Conservation (phyloP, 2,329 filamentous ascomycete genomes). For the Trichophyton equinum region DNA sequence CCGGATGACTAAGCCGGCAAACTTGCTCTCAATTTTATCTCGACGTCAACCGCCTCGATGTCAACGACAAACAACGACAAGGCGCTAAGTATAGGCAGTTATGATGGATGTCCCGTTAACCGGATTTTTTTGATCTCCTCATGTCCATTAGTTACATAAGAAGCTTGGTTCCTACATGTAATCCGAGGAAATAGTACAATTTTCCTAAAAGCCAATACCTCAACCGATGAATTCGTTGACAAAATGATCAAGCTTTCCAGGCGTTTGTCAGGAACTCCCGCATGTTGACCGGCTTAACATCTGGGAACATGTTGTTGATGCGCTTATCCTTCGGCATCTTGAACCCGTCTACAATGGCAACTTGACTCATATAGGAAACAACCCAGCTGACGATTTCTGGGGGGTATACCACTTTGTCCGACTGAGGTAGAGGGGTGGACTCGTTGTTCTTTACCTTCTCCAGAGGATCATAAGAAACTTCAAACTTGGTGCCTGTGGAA, state of each 20-base stretch:
- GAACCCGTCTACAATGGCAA: background rate
- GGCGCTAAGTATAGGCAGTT: too few species aligned
- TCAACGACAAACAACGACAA: background rate
- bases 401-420: background rate
- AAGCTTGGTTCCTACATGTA: too few species aligned
- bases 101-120: too few species aligned
- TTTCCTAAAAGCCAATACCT: too few species aligned
- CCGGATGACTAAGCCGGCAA: background rate
- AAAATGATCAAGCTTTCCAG: background rate
- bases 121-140: too few species aligned
- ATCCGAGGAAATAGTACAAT: too few species aligned
- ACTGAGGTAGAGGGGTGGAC: background rate
- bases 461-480: background rate
- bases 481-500: background rate
- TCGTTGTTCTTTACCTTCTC: background rate
- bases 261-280: background rate
- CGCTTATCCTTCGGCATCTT: background rate
- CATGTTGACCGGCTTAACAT: background rate
- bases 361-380: background rate
- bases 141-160: too few species aligned
- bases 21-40: background rate
- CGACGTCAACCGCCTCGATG: background rate
- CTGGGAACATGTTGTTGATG: background rate
- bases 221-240: too few species aligned
- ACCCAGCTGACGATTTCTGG: background rate